Base-by-base conservation (phyloP, 192 early-diverging fungal genomes). In the Rhizophlyctis rosea region DNA sequence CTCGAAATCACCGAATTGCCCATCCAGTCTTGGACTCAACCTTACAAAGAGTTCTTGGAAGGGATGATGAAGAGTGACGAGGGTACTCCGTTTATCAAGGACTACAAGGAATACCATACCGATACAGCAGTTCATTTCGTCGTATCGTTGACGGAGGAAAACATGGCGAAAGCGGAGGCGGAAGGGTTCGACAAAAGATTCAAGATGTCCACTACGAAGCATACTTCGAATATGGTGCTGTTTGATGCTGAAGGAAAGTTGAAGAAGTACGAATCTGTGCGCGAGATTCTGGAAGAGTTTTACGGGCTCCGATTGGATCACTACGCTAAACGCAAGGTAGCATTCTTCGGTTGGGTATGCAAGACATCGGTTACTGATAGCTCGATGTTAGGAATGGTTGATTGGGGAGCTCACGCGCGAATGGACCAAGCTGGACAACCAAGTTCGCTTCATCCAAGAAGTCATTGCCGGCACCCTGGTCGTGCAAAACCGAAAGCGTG, bases 1-100 rank as follows among this genome's bases (percentile, higher is more conserved):
- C 61, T 95, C 36, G 77, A 87, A 50, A 85, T 95, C n/a, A 85
- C 89, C 0, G 93, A 95, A 70, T 76, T 95, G 56, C 92, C 93
- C 7, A 71, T 92, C 28, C 78, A 88, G 31, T 69, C 71, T 21
- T 95, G 92, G 92, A 95, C 90, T 0, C 82, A 91, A 30, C 69
- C 72, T 2, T 94, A 90, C 75, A 93, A 93, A 65, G 78, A 90
- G 24, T 71, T 81, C 59, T 66, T 95, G 30, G 88, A 91, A 60
- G 66, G 61, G 30, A 86, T 81, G 77, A 80, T 86, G 66, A 29
- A 70, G 0, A 80, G 81, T 39, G 90, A 95, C 13, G 93, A 91
- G 69, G 36, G 61, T 52, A 78, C 0, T 64, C 79, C 1, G 11
- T 74, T 81, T 31, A 81, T 86, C 61, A 90, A 82, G 33, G 84